A percentile compares a stretch with the other conserved stretches of the same genome.
phyloP scores from a whole-genome alignment of 2,329 filamentous ascomycete species.

The Cladosporium cucumerinum region DNA sequence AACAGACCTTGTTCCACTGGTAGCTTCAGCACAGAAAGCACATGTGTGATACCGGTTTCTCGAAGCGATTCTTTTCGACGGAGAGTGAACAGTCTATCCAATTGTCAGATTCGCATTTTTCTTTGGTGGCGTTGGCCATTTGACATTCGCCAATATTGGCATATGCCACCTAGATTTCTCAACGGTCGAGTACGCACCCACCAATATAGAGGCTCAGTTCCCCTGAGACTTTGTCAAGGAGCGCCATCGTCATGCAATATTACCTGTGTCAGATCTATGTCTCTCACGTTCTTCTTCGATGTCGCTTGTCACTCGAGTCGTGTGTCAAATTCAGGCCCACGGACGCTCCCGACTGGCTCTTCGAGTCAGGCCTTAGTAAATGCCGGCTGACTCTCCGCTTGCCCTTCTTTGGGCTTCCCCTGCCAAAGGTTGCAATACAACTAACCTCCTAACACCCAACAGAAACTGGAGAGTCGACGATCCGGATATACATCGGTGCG shows the following conservation, averaged over 20 bases:
- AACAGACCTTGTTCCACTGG: conserved; percentile 56
- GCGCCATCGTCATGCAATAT: conserved; percentile 45
- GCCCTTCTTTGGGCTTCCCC: background rate
- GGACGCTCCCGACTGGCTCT: conserved; percentile 4
- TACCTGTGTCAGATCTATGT: background rate
- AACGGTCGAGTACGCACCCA: conserved; percentile 55
- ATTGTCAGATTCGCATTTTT: conserved; percentile 27
- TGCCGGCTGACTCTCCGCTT: background rate
- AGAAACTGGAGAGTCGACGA: background rate
- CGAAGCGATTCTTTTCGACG: conserved; percentile 67
- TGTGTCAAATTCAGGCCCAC: background rate
- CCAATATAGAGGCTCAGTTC: conserved; percentile 72
- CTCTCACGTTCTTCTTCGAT: background rate
- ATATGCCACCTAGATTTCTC: background rate
- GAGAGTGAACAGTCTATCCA: conserved; percentile 70
- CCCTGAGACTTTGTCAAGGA: conserved; percentile 65
- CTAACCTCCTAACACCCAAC: background rate
- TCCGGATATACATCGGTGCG: background rate
- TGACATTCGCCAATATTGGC: conserved; percentile 19
- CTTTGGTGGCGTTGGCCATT: background rate
- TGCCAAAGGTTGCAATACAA: background rate
- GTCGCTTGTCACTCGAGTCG: background rate
- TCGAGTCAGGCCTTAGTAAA: background rate
- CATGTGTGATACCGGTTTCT: conserved; percentile 77
- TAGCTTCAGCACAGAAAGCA: conserved; percentile 76